Evolutionary conservation across 352 stramenopile genomes (phyloP).

Genomic region (Globisporangium cystogenes): DNA sequence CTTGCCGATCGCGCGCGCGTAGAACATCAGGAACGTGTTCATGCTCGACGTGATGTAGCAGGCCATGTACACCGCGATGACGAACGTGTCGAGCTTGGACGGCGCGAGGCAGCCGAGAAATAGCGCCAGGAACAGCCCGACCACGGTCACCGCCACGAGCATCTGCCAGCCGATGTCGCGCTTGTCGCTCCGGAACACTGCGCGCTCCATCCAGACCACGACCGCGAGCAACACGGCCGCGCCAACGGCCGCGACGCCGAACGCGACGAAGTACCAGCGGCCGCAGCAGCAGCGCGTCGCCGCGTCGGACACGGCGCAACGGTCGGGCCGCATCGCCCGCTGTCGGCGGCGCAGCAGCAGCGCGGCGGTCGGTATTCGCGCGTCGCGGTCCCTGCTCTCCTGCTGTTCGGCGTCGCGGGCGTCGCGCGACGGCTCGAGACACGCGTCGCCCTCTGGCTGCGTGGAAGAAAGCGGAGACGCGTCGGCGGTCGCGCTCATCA

Average conservation of each 20-base stretch:
- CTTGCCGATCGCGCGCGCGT: constrained; percentile 21
- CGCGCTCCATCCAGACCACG: constrained; percentile 20
- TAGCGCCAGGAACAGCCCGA: constrained; percentile 23
- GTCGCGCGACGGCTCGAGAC: background rate
- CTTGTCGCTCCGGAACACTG: constrained; percentile 19
- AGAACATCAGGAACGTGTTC: constrained; percentile 44
- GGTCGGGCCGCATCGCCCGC: constrained; percentile 9
- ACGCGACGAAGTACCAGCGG: constrained; percentile 22
- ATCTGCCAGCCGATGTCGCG: constrained; percentile 23
- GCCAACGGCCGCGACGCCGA: constrained; percentile 2
- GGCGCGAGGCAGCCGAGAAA: constrained; percentile 34
- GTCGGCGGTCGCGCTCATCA: constrained; percentile 11
- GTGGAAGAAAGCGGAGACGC: background rate
- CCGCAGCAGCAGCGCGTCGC: constrained; percentile 21
- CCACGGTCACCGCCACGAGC: constrained; percentile 25
- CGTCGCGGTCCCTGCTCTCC: background rate
- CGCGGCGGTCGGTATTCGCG: background rate
- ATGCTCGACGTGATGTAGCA: constrained; percentile 41
- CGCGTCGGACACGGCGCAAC: constrained; percentile 22
- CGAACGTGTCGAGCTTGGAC: constrained; percentile 24
- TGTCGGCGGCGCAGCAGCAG: background rate
- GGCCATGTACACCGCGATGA: constrained; percentile 36
- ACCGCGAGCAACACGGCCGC: constrained; percentile 13
- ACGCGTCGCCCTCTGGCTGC: background rate
- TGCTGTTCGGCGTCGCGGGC: background rate